Percentiles rank a stretch among this genome's conserved stretches.
Evolutionary conservation across 371 early-diverging fungal genomes (phyloP).

Genomic region (Nematocida sp.): DNA sequence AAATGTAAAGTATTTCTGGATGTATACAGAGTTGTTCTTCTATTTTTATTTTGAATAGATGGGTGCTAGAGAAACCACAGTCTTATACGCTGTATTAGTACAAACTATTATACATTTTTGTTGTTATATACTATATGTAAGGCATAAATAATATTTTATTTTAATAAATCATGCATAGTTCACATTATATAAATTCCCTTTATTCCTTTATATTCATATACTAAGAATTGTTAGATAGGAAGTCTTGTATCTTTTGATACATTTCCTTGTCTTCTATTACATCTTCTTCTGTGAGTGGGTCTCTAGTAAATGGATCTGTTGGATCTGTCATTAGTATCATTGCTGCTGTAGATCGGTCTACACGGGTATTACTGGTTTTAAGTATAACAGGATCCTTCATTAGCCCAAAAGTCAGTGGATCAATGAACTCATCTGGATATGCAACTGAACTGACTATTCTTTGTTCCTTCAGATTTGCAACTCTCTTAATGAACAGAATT

Average conservation of each 20-base stretch:
- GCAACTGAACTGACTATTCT: conserved; percentile 74
- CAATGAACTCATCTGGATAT: conserved; percentile 76
- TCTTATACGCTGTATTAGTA: too few relatives aligned
- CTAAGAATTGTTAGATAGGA: background rate
- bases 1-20: too few relatives aligned
- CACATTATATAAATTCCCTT: too few relatives aligned
- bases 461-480: conserved; percentile 73
- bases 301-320: conserved; percentile 89
- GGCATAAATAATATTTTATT: too few relatives aligned
- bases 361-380: conserved; percentile 78
- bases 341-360: conserved; percentile 87
- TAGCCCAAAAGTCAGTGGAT: conserved; percentile 82
- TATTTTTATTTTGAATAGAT: too few relatives aligned
- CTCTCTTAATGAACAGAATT: conserved; percentile 70
- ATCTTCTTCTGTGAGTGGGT: conserved; percentile 77
- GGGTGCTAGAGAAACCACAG: too few relatives aligned
- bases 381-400: conserved; percentile 95
- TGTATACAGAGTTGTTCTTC: too few relatives aligned
- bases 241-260: conserved; percentile 60
- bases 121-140: too few relatives aligned
- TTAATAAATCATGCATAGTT: too few relatives aligned
- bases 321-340: conserved; percentile 84
- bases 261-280: conserved; percentile 73
- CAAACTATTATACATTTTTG: too few relatives aligned
- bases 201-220: background rate